Conservation (phyloP, 176 grass and related monocot species). For the Zea luxurians region DNA sequence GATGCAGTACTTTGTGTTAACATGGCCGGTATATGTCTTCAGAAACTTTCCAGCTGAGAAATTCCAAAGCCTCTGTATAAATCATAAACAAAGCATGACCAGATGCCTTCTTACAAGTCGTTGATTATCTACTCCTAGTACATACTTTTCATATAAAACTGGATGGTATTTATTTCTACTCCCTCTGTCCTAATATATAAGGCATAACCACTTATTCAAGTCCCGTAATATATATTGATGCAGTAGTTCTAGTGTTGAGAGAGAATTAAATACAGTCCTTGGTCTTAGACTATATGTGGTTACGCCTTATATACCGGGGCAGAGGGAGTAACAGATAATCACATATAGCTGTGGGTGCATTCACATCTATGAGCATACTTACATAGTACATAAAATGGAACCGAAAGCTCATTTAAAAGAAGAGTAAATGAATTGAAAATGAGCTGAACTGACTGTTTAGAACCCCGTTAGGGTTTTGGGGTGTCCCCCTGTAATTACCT, state of each 20-base stretch:
- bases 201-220: too few species aligned
- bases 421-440: conserved; percentile 1
- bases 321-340: background rate
- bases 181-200: too few species aligned
- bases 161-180: background rate
- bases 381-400: background rate
- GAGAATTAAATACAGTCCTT: too few species aligned
- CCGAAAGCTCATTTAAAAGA: background rate
- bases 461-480: too few species aligned
- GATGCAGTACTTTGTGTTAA: conserved; percentile 81
- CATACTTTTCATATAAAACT: conserved; percentile 10
- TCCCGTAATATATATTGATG: too few species aligned
- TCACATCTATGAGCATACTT: background rate
- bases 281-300: too few species aligned
- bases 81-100: conserved; percentile 31
- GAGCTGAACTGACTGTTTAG: background rate
- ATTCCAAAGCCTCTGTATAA: conserved; percentile 88
- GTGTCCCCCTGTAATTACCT: too few species aligned
- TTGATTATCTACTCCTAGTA: background rate
- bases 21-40: conserved; percentile 87
- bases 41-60: conserved; percentile 82
- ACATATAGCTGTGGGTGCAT: background rate
- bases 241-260: too few species aligned
- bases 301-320: too few species aligned
- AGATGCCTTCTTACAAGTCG: background rate